Evolutionary conservation across 768 basidiomycete genomes (phyloP).

Genomic region (Leucocoprinus sp.): DNA sequence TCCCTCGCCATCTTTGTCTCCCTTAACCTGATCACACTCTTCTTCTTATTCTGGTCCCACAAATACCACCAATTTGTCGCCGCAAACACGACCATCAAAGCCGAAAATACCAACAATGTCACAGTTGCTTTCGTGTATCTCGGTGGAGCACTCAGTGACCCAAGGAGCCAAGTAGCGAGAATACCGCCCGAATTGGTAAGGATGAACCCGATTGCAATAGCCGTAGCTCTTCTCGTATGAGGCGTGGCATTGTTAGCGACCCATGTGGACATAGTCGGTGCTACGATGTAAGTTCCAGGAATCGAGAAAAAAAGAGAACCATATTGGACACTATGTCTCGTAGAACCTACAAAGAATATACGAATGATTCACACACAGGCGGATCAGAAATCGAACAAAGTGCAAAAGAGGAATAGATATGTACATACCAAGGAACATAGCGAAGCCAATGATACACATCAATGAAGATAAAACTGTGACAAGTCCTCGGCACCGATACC

Average conservation of each 20-base stretch:
- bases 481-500: conserved; percentile 41
- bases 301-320: conserved; percentile 49
- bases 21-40: conserved; percentile 31
- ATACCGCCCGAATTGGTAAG: conserved; percentile 55
- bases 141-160: conserved; percentile 40
- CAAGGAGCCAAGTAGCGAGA: conserved; percentile 53
- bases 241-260: conserved; percentile 54
- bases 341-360: conserved; percentile 22
- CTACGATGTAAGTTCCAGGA: conserved; percentile 42
- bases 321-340: conserved; percentile 35
- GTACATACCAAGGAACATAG: conserved; percentile 44
- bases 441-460: conserved; percentile 40
- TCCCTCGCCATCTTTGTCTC: conserved; percentile 18
- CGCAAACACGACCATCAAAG: conserved; percentile 29
- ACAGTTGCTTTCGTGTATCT: conserved; percentile 41
- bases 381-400: neutral
- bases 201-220: conserved; percentile 49
- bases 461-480: conserved; percentile 36
- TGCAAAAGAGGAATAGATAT: neutral
- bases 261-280: conserved; percentile 51
- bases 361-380: too few relatives aligned
- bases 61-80: conserved; percentile 34
- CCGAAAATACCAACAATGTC: conserved; percentile 30
- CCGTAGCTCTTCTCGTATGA: conserved; percentile 46
- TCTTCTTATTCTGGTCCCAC: conserved; percentile 35